Conservation (phyloP, 306 rosid genomes). For the Quercus aquifolioides region DNA sequence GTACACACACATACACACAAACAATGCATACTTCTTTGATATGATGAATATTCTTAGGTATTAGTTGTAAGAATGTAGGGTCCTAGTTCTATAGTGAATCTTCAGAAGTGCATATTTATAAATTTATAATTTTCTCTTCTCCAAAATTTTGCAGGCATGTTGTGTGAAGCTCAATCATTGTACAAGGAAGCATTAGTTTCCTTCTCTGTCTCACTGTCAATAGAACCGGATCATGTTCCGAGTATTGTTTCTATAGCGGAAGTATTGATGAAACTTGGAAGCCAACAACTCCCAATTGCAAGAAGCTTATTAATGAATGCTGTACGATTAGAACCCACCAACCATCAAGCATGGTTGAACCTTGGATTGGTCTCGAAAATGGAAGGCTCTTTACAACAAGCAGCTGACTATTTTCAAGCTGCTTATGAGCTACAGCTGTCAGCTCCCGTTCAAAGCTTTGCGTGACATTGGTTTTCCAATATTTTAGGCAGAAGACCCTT, state of each 20-base stretch:
- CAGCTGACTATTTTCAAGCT: conserved; percentile 83
- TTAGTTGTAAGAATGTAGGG: not conserved
- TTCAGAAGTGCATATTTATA: not conserved
- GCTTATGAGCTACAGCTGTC: conserved; percentile 67
- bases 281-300: conserved; percentile 60
- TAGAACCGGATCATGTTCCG: conserved; percentile 70
- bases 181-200: conserved; percentile 71
- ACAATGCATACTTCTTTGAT: not conserved
- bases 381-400: conserved; percentile 66
- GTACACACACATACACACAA: not conserved
- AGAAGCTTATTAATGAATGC: conserved; percentile 80
- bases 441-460: conserved; percentile 62
- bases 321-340: conserved; percentile 65
- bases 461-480: conserved; percentile 5
- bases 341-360: conserved; percentile 74
- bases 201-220: conserved; percentile 56
- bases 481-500: not conserved
- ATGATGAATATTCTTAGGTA: not conserved
- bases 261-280: conserved; percentile 56
- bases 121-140: not conserved
- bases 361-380: conserved; percentile 63
- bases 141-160: conserved; percentile 35
- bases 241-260: conserved; percentile 69
- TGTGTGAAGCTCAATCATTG: conserved; percentile 57
- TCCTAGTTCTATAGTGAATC: not conserved